These are phyloP conservation scores for Leishmania lainsoni DNA, from an alignment of 208 protist species.

Conservation along the genomic window DNA sequence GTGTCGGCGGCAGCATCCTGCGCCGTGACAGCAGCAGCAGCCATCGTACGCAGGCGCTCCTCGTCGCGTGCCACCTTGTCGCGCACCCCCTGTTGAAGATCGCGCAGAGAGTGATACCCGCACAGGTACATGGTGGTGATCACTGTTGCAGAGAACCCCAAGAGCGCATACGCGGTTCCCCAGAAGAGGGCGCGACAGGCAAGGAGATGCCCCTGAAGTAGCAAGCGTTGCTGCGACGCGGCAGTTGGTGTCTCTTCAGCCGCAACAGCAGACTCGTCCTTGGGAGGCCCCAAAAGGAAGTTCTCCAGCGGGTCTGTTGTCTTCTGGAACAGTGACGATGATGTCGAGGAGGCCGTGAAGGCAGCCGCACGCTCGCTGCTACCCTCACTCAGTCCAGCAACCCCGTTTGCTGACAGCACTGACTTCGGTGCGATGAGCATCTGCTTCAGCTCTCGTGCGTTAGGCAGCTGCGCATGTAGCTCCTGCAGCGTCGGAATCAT, in stretches of 20 bases:
- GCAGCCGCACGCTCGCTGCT: background rate
- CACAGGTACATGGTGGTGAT: conserved; percentile 55
- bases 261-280: conserved; percentile 21
- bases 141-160: conserved; percentile 47
- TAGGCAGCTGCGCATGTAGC: conserved; percentile 57
- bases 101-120: conserved; percentile 47
- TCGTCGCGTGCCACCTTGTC: conserved; percentile 48
- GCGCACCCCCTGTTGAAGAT: conserved; percentile 47
- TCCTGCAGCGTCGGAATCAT: conserved; percentile 62
- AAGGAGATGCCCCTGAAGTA: conserved; percentile 52
- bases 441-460: conserved; percentile 55
- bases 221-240: background rate
- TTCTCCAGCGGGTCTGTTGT: conserved; percentile 53
- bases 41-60: conserved; percentile 24
- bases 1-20: conserved; percentile 7
- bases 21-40: background rate
- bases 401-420: background rate
- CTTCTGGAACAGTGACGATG: conserved; percentile 23
- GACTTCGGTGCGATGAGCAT: conserved; percentile 36
- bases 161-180: conserved; percentile 68
- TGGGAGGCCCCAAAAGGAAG: conserved; percentile 30
- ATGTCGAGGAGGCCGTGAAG: background rate
- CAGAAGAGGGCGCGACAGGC: conserved; percentile 74
- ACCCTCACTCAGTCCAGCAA: background rate
- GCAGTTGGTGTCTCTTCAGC: background rate